Evolutionary conservation across 306 rosid genomes (phyloP).

Genomic region (Trichosanthes truncata): DNA sequence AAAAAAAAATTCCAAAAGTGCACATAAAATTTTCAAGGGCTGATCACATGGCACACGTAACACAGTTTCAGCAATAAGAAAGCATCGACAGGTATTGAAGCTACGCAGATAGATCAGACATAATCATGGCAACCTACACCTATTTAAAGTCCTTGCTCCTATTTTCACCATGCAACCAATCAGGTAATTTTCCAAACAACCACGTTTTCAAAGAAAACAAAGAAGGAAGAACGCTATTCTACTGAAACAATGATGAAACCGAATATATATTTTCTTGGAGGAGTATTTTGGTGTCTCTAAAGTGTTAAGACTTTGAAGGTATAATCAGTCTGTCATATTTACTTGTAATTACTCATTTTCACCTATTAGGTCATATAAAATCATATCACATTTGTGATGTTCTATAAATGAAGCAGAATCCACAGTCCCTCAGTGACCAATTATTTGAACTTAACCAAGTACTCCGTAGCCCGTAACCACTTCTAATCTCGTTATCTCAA

Average conservation of each 20-base stretch:
- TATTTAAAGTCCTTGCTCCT: background rate
- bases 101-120: background rate
- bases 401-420: background rate
- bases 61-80: slow-evolving; percentile 4
- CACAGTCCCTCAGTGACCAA: background rate
- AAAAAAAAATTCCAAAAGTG: background rate
- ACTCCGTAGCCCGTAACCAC: background rate
- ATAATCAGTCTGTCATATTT: background rate
- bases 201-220: background rate
- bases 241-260: background rate
- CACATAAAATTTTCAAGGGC: background rate
- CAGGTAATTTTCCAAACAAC: background rate
- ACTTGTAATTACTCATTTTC: background rate
- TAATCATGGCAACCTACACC: background rate
- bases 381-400: background rate
- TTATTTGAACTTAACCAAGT: background rate
- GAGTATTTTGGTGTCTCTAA: background rate
- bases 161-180: background rate
- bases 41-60: background rate
- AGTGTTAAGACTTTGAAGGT: background rate
- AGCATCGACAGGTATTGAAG: background rate
- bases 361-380: background rate
- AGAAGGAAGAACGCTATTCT: background rate
- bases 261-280: background rate
- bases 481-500: background rate